Evolutionary conservation across 2,329 filamentous ascomycete genomes (phyloP), one percentile per base, ranked within the genome.

Genomic region (Trematosphaeria pertusa): DNA sequence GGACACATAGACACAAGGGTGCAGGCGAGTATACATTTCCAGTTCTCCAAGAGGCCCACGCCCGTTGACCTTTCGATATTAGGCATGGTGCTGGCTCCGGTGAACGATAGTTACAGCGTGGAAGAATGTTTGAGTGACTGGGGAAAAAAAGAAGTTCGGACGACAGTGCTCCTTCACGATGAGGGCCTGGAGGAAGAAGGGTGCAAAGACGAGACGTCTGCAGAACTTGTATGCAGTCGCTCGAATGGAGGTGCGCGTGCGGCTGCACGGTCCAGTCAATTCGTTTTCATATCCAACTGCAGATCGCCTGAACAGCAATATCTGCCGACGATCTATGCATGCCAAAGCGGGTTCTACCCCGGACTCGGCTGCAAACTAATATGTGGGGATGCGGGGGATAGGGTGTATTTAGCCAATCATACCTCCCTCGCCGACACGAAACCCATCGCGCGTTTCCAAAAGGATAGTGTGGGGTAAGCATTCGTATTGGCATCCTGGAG

Each of bases 1-100:
- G 78, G 77, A 17, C 73, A 77, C 62, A 80, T 73, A 3, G 76
- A 74, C 12, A 80, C 71, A 0, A 81, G 62, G 0, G 75, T 75
- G 46, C 78, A 80, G 17, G 78, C 78, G 5, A 75, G 19, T 32
- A 79, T 69, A 51, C 75, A 78, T 56, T 74, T 75, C 75, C 76
- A 78, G 48, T 79, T 75, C 53, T 69, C 69, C 19, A 62, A 63
- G 12, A 75, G 64, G 11, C 62, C 68, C 33, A 60, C 50, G 4
- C 51, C 47, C 2, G 49, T 61, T n/a, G 58, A 58, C 18, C 52
- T 41, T 43, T 60, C 55, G n/a, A n/a, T n/a, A n/a, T n/a, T n/a
- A 19, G 46, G 40, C 62, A 65, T 67, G 20, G 17, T 58, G 51
- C 37, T 31, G 20, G n/a, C 5, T 20, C 28, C 5, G n/a, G n/a